phyloP scores from a whole-genome alignment of 371 early-diverging fungal genomes.

The Mortierella sp. region DNA sequence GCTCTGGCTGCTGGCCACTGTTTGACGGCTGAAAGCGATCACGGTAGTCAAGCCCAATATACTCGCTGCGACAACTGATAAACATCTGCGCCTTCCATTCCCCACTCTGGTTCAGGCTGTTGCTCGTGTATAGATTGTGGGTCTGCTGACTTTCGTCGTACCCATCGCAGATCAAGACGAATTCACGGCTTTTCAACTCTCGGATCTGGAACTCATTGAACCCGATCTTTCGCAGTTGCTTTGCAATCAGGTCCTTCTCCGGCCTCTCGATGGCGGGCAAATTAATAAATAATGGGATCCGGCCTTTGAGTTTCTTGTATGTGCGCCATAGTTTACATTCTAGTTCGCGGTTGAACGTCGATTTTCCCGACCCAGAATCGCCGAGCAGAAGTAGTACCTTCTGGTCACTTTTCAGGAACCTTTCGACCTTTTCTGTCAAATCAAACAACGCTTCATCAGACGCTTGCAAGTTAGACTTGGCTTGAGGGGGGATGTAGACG shows the following conservation, averaged over 20 bases:
- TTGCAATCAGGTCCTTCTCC: slow-evolving; percentile 11
- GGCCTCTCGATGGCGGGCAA: slow-evolving; percentile 15
- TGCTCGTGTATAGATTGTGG: slow-evolving; percentile 1
- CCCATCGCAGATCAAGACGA: slow-evolving; percentile 19
- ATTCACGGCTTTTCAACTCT: slow-evolving; percentile 1
- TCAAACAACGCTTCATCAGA: background rate
- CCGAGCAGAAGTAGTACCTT: slow-evolving; percentile 23
- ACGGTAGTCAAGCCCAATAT: background rate
- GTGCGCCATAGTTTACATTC: slow-evolving; percentile 7
- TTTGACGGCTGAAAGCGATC: slow-evolving; percentile 2
- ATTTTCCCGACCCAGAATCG: slow-evolving; percentile 20
- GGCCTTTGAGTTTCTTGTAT: slow-evolving; percentile 6
- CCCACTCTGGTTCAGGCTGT: background rate
- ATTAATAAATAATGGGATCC: slow-evolving; percentile 16
- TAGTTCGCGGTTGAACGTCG: slow-evolving; percentile 14
- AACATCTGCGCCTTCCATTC: slow-evolving; percentile 5
- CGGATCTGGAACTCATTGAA: slow-evolving; percentile 8
- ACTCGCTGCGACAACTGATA: slow-evolving; percentile 12
- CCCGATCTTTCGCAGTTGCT: background rate
- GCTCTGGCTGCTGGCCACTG: no score
- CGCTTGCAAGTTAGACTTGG: slow-evolving; percentile 14
- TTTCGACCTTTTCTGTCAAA: slow-evolving; percentile 12
- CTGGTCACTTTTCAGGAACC: slow-evolving; percentile 9
- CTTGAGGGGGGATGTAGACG: slow-evolving; percentile 15
- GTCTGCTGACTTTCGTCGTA: slow-evolving; percentile 9